Evolutionary conservation across 108 stramenopile species (phyloP), one percentile per base, ranked within the genome.

Genomic region (Chaetoceros tenuissimus): DNA sequence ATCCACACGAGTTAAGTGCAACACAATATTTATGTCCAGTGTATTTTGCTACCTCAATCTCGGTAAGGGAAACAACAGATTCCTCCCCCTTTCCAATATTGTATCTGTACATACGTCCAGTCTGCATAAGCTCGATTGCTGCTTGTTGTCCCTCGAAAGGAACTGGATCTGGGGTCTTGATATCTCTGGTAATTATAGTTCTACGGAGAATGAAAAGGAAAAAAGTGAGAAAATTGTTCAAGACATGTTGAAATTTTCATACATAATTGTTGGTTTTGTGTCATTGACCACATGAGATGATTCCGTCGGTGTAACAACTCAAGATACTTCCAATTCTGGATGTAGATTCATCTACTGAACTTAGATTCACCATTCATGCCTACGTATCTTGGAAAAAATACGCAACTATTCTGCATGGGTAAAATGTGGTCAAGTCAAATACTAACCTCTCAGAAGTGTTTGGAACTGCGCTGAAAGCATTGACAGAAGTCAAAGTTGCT

Each of bases 21-120:
- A 94, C 78, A 25, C 84, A 85, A 57, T 85, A 90, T 53, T 90
- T 86, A 69, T 81, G 80, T 16, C 84, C 84, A 26, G 89, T 90
- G 72, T 85, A 90, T 28, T 60, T 79, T 16, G 82, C 77, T 61
- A 90, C 75, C 40, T 85, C 89, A 40, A 74, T 71, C 61, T 90
- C 89, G 71, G 77, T 81, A 28, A 64, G 54, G 57, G 59, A 66
- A 23, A 90, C 89, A 19, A 70, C 63, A 48, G 63, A 62, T 24
- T 79, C 75, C 59, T 82, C 80, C 22, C 67, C 80, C n/a, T 63
- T 56, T 46, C 58, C 71, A 16, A 80, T 67, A 53, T 90, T 90
- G 76, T 90, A 90, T 16, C 89, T 75, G 55, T 88, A 88, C 59
- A 88, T 64, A 22, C 83, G 69, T 2, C 87, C 87, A 1, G 75